Conservation (phyloP, 208 protist species). For the Crithidia mellificae region DNA sequence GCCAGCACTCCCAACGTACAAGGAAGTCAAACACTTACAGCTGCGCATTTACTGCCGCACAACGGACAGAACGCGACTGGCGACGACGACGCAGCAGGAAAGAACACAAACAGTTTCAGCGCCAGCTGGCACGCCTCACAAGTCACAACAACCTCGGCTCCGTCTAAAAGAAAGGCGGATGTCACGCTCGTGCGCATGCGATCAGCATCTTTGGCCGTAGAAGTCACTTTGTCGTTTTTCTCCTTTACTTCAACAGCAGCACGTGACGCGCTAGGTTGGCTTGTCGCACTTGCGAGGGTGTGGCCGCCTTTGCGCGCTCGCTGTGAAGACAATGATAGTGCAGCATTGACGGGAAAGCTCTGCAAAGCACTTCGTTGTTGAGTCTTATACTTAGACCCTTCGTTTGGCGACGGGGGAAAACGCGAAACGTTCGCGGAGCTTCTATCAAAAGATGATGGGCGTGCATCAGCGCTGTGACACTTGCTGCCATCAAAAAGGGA, state of each 20-base stretch:
- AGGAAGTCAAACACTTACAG: no score
- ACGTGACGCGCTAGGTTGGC: no score
- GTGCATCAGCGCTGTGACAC: not conserved
- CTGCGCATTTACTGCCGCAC: not conserved
- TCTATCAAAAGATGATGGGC: not conserved
- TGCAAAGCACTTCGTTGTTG: not conserved
- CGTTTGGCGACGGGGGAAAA: no score
- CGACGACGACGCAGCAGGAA: not conserved
- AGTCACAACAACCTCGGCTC: constrained; percentile 7
- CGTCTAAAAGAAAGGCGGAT: not conserved
- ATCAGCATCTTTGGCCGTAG: not conserved
- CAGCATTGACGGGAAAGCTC: not conserved
- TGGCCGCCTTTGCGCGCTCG: not conserved
- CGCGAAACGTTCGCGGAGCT: no score
- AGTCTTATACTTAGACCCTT: not conserved
- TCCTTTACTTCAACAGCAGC: no score
- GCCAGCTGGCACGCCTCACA: constrained; percentile 20
- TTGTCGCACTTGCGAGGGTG: not conserved
- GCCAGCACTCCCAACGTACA: no score
- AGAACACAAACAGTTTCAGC: constrained; percentile 18
- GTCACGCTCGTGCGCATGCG: no score
- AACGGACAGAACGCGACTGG: constrained; percentile 16
- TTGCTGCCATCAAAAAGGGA: not conserved
- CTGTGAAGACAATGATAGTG: not conserved
- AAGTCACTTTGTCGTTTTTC: not conserved